These are phyloP conservation scores for Larix sibirica DNA, from an alignment of 83 land plant genomes.

Conservation along the genomic window DNA sequence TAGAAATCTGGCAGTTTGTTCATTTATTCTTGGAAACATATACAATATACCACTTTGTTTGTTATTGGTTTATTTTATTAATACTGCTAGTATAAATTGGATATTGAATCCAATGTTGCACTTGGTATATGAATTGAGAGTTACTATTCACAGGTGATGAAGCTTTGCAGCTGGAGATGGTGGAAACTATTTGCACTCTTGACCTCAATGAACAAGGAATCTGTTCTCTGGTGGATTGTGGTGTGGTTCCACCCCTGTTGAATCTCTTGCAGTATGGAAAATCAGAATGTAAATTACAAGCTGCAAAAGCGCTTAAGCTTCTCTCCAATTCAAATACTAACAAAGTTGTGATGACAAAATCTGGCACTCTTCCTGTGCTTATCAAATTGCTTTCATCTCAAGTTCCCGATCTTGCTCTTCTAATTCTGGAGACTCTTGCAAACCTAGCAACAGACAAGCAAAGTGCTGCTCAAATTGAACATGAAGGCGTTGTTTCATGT, in stretches of 20 bases:
- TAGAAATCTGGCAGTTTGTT: not conserved
- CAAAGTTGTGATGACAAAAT: conserved; percentile 22
- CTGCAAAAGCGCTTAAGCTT: conserved; percentile 20
- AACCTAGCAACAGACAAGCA: conserved; percentile 26
- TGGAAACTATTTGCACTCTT: conserved; percentile 8
- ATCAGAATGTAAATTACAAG: conserved; percentile 12
- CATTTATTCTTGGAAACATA: not conserved
- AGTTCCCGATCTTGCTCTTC: not conserved
- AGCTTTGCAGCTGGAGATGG: conserved; percentile 19
- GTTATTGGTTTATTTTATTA: conserved; percentile 1
- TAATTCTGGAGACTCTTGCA: conserved; percentile 20
- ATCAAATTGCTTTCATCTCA: conserved; percentile 8
- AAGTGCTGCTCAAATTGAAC: conserved; percentile 23
- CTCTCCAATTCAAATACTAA: conserved; percentile 25
- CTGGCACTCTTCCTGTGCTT: conserved; percentile 29
- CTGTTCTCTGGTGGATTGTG: conserved; percentile 25
- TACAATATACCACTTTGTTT: not conserved
- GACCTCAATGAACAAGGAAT: conserved; percentile 23
- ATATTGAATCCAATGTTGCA: not conserved
- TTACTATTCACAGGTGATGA: conserved; percentile 21
- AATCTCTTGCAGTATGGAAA: conserved; percentile 18
- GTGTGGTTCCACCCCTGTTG: conserved; percentile 26
- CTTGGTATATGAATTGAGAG: not conserved
- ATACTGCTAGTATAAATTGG: not conserved
- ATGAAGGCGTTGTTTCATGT: conserved; percentile 23